Evolutionary conservation across 2,329 filamentous ascomycete species (phyloP).

Genomic region (Aspergillus brasiliensis): DNA sequence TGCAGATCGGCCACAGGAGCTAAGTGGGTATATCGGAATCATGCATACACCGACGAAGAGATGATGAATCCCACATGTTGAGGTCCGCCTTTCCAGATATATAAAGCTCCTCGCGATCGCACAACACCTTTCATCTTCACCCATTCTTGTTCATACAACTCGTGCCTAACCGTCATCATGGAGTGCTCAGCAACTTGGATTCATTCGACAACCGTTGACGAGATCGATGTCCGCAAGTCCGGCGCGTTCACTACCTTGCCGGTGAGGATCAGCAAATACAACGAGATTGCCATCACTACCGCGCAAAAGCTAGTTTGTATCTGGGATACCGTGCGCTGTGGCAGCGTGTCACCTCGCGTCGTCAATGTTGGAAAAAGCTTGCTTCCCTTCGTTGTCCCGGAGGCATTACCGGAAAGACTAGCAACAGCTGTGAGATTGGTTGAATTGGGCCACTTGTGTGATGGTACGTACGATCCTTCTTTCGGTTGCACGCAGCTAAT

Average conservation of each 20-base stretch:
- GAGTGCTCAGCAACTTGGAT: neutral
- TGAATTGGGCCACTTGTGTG: neutral
- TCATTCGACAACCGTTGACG: neutral
- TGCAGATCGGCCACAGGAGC: neutral
- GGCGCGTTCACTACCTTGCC: constrained; percentile 1
- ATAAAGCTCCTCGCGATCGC: neutral
- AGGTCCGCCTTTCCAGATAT: neutral
- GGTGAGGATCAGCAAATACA: neutral
- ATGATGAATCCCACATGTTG: neutral
- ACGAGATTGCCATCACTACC: neutral
- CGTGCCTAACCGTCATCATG: neutral
- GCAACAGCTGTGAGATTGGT: neutral
- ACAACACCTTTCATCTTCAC: neutral
- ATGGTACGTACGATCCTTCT: neutral
- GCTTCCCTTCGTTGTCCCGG: neutral
- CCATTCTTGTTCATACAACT: neutral
- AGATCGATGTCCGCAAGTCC: neutral
- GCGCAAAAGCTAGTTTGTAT: neutral
- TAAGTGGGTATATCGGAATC: neutral
- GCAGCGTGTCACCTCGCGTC: neutral
- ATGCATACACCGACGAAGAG: neutral
- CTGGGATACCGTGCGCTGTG: neutral
- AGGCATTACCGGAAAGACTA: constrained; percentile 1
- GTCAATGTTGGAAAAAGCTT: neutral
- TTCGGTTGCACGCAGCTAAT: neutral